Evolutionary conservation across 768 basidiomycete species (phyloP), one percentile per base, ranked within the genome.

Genomic region (Lanmaoa pseudosensibilis): DNA sequence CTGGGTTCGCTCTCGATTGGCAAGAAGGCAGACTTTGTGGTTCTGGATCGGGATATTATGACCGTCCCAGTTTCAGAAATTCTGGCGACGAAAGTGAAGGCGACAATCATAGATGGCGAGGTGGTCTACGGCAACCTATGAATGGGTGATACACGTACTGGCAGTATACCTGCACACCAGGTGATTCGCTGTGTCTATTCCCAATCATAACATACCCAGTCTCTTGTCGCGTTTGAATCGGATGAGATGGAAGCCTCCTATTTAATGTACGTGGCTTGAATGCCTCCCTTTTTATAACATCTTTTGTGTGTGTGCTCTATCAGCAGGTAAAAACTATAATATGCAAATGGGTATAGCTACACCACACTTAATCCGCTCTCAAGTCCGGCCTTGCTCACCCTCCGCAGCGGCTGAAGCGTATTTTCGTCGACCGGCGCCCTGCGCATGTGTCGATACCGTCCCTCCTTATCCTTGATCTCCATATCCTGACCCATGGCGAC

Each of bases 301-400:
- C 10, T 53, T n/a, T 27, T 27, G 27, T 23, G 30, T 16, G 16
- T 32, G 23, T 43, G 34, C 30, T 41, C 50, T 52, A 18, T 52
- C 33, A 52, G 34, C 43, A 54, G n/a, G 46, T 38, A 51, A 43
- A 34, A 23, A 6, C 12, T 55, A 53, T 46, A 33, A 50, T 54
- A 59, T 56, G 46, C 56, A 52, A 54, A 50, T 34, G 50, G 60
- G 57, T 57, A 66, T 63, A 55, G n/a, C 45, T 60, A 65, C 49
- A 49, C 36, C 45, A 40, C 16, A n/a, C 32, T 18, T 38, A 54
- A n/a, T 48, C 78, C 80, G 66, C 85, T 92, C 77, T 97, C 94
- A 60, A 97, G 73, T 33, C 94, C 94, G 6, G 94, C 94, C 74
- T 97, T 97, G 70, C 91, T 94, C 57, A 94, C 94, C 60, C 94